Evolutionary conservation across 306 rosid species (phyloP), one percentile per base, ranked within the genome.

Genomic region (Cucurbita pepo): DNA sequence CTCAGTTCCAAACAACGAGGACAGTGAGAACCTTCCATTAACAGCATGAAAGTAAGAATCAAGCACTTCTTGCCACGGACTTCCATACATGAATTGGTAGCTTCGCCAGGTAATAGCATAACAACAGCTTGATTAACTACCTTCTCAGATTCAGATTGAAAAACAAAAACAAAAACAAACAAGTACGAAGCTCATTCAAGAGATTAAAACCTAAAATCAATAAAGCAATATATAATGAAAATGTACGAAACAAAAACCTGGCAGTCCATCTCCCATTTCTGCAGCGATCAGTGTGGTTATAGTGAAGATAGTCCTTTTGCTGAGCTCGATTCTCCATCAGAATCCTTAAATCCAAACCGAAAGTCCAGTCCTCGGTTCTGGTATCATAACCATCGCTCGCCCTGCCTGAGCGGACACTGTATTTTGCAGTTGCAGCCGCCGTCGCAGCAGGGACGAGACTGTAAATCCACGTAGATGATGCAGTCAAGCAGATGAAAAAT

Each of bases 41-140:
- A 94, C 97, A 67, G 81, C 60, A 58, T 79, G 70, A 30, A 76
- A 80, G 65, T 89, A 94, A 77, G 90, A 89, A 69, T 86, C 84
- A 64, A 86, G 78, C 74, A 94, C 86, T 73, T 63, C 83, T 53
- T 86, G 78, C 98, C 98, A 90, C 38, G 92, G 96, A 55, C 91
- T 83, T 75, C 79, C 83, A 37, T 86, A 54, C 98, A 94, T 87
- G 79, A 86, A 86, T 58, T 83, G 69, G 81, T 78, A 87, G 85
- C 95, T 83, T 79, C 91, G 96, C 73, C 96, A 87, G 76, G 51
- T 36, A 55, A 78, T 36, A 6, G 14, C n/a, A 59, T 10, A 75
- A 61, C 13, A 57, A 18, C 56, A 73, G 21, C 54, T 51, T 51
- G 16, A 43, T 48, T 8, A 19, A n/a, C 25, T 11, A 12, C 34